Base-by-base conservation (phyloP, 805 yeast species). In the Lipomyces chichibuensis region DNA sequence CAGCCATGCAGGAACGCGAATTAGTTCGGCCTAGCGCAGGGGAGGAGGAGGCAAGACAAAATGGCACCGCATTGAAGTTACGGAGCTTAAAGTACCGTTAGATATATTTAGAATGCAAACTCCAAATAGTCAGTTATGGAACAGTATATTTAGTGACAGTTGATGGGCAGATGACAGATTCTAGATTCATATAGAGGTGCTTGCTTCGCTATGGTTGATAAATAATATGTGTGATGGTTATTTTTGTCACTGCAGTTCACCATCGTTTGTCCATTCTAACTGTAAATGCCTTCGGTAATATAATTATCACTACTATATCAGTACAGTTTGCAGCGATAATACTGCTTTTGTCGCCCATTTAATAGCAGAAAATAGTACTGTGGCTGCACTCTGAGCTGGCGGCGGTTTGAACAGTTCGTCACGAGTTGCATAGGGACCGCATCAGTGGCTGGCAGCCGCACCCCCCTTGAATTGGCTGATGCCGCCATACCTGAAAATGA, bases 391-490 rank as follows among this genome's bases (percentile, higher is more conserved):
- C 43, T 37, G 43, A 37, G 43, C 43, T 37, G 43, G 43, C 43
- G 23, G 20, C 20, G 39, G 39, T 2, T 14, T 17, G 39, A 43
- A n/a, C 49, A 2, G 49, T 17, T 17, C 49, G 49, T 43, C 49
- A 43, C 49, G 49, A 43, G 49, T 43, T 23, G 49, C 23, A 23
- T 3, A 43, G 20, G 20, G 49, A 43, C 20, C 49, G 23, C 49
- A n/a, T 43, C 49, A n/a, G 49, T 43, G 49, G 49, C 49, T 43
- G 49, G 49, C 49, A 43, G 49, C 49, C 49, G 49, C 49, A 43
- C 49, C 49, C 32, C 32, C 49, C 49, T 43, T 43, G 49, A 43
- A 43, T 43, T 17, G 20, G 17, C 49, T 7, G 49, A 8, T 43
- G 49, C 49, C 13, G 49, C 20, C 49, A 17, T 43, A 2, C 13